Base-by-base conservation (phyloP, 495 filamentous ascomycete genomes). In the Hypoxylon trugodes region DNA sequence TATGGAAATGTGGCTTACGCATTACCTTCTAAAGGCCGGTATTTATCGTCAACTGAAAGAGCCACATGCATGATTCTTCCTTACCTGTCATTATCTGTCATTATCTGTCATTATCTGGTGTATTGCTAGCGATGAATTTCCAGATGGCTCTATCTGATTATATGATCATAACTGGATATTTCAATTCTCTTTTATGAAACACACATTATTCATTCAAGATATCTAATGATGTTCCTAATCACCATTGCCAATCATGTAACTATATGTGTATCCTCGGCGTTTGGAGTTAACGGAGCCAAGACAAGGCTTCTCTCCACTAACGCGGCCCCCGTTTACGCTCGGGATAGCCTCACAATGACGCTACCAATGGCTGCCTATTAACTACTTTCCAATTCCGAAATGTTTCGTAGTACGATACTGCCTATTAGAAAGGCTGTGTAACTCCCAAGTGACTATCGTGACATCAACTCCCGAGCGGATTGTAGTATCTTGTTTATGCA, bases 241-340 rank as follows among this genome's bases (percentile, higher is more conserved):
- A 18, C 15, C 22, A 16, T 50, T 16, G 24, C 28, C 13, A 12
- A 43, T 33, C 10, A 41, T 50, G 40, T 30, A 47, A 40, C 9
- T 18, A 28, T n/a, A n/a, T n/a, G n/a, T n/a, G n/a, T n/a, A n/a
- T 18, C 25, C 0, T 41, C 51, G 58, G 38, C 6, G 15, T 48
- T 36, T 66, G 67, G 67, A 66, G 49, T 69, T 69, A 69, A 63
- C 62, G 49, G 54, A 59, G 32, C 25, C 45, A 41, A 58, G 38
- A n/a, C 30, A 19, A 6, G 21, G 30, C 18, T 9, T 46, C 9
- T 45, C 7, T 24, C 26, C 24, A n/a, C 22, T 35, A 37, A 36
- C 9, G 9, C 26, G 55, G 38, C 15, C 19, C 2, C 4, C 35
- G 9, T 45, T 13, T n/a, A 2, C 21, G 21, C 18, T 48, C 21